Conservation (phyloP, 352 stramenopile species). For the Phytophthora pisi region DNA sequence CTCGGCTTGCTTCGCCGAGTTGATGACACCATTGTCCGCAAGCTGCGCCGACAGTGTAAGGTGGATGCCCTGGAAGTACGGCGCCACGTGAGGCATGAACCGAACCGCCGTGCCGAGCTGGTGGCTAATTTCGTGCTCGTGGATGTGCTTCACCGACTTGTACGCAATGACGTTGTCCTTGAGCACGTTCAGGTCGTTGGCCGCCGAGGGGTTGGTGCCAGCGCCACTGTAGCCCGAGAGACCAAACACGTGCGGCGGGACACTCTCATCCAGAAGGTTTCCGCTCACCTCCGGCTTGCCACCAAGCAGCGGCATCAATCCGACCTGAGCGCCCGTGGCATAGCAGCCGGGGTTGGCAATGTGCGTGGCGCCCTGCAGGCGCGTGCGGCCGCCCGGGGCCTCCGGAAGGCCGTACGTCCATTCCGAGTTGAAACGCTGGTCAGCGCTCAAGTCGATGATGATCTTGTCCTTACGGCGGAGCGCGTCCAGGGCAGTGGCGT, state of each 20-base stretch:
- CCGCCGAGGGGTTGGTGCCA: constrained; percentile 78
- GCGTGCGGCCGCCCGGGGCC: constrained; percentile 59
- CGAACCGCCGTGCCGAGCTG: constrained; percentile 84
- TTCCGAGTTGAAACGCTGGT: constrained; percentile 87
- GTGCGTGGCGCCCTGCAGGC: constrained; percentile 69
- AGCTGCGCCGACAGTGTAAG: constrained; percentile 88
- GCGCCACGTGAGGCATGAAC: constrained; percentile 94
- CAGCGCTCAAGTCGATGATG: constrained; percentile 88
- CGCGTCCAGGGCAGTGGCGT: constrained; percentile 70
- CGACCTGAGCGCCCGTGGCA: constrained; percentile 81
- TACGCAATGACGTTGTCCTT: constrained; percentile 91
- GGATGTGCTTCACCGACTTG: constrained; percentile 92
- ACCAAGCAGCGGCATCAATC: constrained; percentile 79
- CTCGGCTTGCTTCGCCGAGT: constrained; percentile 73
- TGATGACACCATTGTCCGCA: constrained; percentile 51
- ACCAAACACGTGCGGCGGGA: constrained; percentile 87
- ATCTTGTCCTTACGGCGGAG: constrained; percentile 76
- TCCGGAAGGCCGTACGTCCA: constrained; percentile 90
- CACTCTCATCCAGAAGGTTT: constrained; percentile 59
- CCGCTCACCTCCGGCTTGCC: constrained; percentile 59
- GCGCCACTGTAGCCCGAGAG: constrained; percentile 90
- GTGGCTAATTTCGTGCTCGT: constrained; percentile 87
- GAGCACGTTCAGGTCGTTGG: constrained; percentile 84
- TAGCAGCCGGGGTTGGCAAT: constrained; percentile 92
- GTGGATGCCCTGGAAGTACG: constrained; percentile 95